Base-by-base conservation (phyloP, 2,329 filamentous ascomycete genomes). In the Scedosporium minutisporum region DNA sequence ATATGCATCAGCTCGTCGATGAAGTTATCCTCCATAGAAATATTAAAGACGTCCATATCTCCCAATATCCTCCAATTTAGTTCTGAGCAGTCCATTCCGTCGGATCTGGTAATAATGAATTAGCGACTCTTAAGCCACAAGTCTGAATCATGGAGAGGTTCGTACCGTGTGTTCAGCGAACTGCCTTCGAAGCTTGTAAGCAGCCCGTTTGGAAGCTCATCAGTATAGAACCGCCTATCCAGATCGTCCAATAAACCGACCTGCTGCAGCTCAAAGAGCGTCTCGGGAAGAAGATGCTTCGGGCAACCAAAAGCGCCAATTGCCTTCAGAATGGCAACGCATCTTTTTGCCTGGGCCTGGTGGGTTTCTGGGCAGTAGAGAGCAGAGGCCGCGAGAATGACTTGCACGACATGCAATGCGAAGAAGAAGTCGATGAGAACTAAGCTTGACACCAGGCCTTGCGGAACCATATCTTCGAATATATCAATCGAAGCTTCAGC, bases 361-460 rank as follows among this genome's bases (percentile, higher is more conserved):
- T 58, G 18, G 10, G 14, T 29, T 21, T 58, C 12, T 12, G 21
- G 16, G 21, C 55, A 33, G 18, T 29, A 29, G 27, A 58, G 9
- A 21, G 55, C 14, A 10, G 55, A 12, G 14, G 55, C 55, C 14
- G 27, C 14, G 25, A 58, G 25, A 12, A 57, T 21, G 18, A 21
- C 55, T 33, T 58, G 18, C 14, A 33, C 25, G 25, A 58, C 55
- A 12, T 58, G 55, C 21, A 58, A 21, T 14, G 55, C 55, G 16
- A 58, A 57, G 55, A 58, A 58, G 27, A 58, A 58, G 55, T 58
- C 55, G 10, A 58, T 29, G 10, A 58, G 18, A 12, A 58, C 33
- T 4, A 58, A 14, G 14, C 55, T 41, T 12, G 55, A 29, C 55
- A 33, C 55, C 3, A 58, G 12, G 16, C 21, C 25, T 3, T 58